Conservation (phyloP, 2,329 filamentous ascomycete species). For the Diaporthe eres region DNA sequence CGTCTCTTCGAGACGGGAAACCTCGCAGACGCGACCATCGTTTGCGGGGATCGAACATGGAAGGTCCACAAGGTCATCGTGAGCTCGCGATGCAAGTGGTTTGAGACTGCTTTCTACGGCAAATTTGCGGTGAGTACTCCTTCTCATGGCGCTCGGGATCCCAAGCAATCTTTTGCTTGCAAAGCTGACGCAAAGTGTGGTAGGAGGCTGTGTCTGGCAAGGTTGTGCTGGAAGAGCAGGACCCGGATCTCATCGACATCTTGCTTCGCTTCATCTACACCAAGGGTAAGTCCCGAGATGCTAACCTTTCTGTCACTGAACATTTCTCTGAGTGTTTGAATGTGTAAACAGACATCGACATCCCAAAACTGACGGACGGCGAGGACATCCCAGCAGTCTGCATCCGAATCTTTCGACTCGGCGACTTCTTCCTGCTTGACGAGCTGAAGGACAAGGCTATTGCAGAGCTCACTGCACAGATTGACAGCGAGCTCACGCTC, state of each 20-base stretch:
- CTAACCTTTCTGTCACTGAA: fast-evolving
- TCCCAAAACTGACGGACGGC: fast-evolving
- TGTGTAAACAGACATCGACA: not conserved
- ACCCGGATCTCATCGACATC: not conserved
- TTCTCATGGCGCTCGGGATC: fast-evolving
- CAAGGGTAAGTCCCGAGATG: not conserved
- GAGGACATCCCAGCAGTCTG: not conserved
- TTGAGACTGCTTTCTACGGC: not conserved
- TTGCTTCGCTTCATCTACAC: not conserved
- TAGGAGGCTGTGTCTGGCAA: not conserved
- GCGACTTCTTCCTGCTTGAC: not conserved
- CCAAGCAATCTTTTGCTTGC: fast-evolving
- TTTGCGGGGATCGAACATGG: not conserved
- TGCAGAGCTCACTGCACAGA: not conserved
- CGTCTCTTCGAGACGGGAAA: not conserved
- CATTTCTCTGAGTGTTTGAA: not conserved
- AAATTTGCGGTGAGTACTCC: not conserved
- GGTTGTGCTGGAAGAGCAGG: not conserved
- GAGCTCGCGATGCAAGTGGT: not conserved
- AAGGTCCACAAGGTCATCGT: not conserved
- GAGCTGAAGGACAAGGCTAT: not conserved
- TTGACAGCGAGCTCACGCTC: not conserved
- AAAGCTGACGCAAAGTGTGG: not conserved
- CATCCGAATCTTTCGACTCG: not conserved
- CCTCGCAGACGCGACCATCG: not conserved